A percentile compares a stretch with the other conserved stretches of the same genome.
These are phyloP conservation scores for Saccharomycopsis fermentans DNA, from an alignment of 805 yeast species.

Conservation along the genomic window DNA sequence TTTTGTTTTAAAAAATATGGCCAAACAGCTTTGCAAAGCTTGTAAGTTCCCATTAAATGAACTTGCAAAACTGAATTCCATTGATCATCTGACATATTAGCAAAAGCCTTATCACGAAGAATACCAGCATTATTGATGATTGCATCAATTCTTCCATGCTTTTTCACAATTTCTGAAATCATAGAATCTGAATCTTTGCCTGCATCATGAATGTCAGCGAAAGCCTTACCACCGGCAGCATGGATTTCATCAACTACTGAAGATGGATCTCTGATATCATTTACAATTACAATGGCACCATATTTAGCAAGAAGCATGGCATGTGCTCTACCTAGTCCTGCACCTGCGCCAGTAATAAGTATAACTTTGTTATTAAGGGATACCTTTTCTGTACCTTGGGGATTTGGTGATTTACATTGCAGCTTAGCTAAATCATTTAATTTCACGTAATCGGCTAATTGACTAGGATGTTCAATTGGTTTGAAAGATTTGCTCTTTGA, in stretches of 20 bases:
- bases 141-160: slow-evolving; percentile 76
- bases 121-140: slow-evolving; percentile 93
- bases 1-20: slow-evolving; percentile 74
- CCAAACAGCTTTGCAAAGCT: slow-evolving; percentile 85
- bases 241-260: slow-evolving; percentile 66
- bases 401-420: slow-evolving; percentile 41
- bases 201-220: slow-evolving; percentile 76
- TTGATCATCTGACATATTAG: slow-evolving; percentile 71
- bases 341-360: slow-evolving; percentile 89
- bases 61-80: slow-evolving; percentile 78
- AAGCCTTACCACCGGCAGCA: slow-evolving; percentile 67
- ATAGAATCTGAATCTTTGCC: slow-evolving; percentile 64
- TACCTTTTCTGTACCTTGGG: slow-evolving; percentile 43
- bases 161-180: slow-evolving; percentile 63
- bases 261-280: slow-evolving; percentile 73
- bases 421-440: slow-evolving; percentile 41
- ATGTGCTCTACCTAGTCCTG: slow-evolving; percentile 88
- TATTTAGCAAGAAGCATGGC: slow-evolving; percentile 76
- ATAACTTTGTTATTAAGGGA: slow-evolving; percentile 78
- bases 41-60: slow-evolving; percentile 73
- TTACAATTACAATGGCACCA: slow-evolving; percentile 92
- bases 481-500: slow-evolving; percentile 41
- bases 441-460: slow-evolving; percentile 59
- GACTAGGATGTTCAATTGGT: slow-evolving; percentile 55
- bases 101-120: slow-evolving; percentile 78